These are phyloP conservation scores for Malus fusca DNA, from an alignment of 306 rosid genomes.

Conservation along the genomic window DNA sequence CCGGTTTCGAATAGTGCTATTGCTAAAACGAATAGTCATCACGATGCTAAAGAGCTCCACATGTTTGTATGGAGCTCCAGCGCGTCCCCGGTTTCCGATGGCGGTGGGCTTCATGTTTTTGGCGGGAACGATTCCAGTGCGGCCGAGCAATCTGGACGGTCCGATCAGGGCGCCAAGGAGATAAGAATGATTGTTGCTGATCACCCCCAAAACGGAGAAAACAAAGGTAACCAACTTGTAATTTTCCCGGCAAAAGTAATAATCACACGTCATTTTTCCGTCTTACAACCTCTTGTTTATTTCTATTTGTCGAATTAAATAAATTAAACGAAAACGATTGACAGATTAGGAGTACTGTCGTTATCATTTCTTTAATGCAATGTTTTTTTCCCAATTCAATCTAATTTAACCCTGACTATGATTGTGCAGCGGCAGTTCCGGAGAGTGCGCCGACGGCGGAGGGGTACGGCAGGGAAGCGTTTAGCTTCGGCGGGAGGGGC, in stretches of 20 bases:
- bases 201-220: conserved; percentile 65
- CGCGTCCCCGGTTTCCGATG: conserved; percentile 72
- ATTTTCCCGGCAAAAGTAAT: neutral
- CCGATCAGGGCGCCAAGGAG: conserved; percentile 90
- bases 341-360: neutral
- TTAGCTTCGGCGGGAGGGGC: conserved; percentile 40
- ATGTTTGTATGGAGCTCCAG: conserved; percentile 96
- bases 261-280: too few relatives aligned
- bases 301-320: neutral
- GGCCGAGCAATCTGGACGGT: conserved; percentile 78
- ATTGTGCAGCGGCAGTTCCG: conserved; percentile 10
- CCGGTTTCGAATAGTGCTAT: neutral
- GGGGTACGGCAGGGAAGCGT: conserved; percentile 47
- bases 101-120: conserved; percentile 68
- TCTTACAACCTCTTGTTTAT: neutral
- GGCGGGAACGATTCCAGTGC: conserved; percentile 53
- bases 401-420: neutral
- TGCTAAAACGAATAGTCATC: conserved; percentile 22
- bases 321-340: neutral
- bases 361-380: neutral
- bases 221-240: conserved; percentile 39
- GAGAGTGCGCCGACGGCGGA: conserved; percentile 20
- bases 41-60: conserved; percentile 86
- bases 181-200: conserved; percentile 89
- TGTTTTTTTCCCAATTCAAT: neutral